Percentiles rank a stretch among this genome's conserved stretches.
Conservation (phyloP, 306 rosid species). For the Dryas alaskensis region DNA sequence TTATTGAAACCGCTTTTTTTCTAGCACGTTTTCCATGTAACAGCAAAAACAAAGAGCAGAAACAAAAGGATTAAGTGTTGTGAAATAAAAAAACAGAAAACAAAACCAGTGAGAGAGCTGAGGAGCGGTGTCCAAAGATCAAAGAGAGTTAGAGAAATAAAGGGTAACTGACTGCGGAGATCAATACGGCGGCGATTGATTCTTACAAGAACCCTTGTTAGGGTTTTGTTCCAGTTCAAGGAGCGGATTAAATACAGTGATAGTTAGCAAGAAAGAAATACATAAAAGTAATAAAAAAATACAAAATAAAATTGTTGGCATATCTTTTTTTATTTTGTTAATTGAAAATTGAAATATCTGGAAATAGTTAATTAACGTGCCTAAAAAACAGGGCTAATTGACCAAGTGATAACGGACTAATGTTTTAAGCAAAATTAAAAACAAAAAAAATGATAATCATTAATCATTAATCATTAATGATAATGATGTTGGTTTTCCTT, state of each 20-base stretch:
- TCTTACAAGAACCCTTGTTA: conserved; percentile 72
- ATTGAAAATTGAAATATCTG: conserved; percentile 24
- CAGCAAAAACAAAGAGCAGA: neutral
- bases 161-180: conserved; percentile 23
- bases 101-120: conserved; percentile 15
- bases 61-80: neutral
- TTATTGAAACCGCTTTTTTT: conserved; percentile 19
- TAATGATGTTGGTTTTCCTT: conserved; percentile 11
- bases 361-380: conserved; percentile 20
- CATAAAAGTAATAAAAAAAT: neutral
- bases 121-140: conserved; percentile 15
- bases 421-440: conserved; percentile 3
- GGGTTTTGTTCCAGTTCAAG: conserved; percentile 68
- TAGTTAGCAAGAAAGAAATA: conserved; percentile 11
- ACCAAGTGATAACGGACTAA: conserved; percentile 53
- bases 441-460: neutral
- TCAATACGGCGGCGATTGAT: conserved; percentile 78
- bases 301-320: neutral
- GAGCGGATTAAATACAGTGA: conserved; percentile 61
- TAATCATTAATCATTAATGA: neutral
- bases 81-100: neutral
- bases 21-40: conserved; percentile 12
- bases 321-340: neutral
- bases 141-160: conserved; percentile 12
- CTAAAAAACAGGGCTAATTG: conserved; percentile 48